Evolutionary conservation across 1,284 basidiomycete species (phyloP), one percentile per base, ranked within the genome.

Genomic region (Ustilago loliicola): DNA sequence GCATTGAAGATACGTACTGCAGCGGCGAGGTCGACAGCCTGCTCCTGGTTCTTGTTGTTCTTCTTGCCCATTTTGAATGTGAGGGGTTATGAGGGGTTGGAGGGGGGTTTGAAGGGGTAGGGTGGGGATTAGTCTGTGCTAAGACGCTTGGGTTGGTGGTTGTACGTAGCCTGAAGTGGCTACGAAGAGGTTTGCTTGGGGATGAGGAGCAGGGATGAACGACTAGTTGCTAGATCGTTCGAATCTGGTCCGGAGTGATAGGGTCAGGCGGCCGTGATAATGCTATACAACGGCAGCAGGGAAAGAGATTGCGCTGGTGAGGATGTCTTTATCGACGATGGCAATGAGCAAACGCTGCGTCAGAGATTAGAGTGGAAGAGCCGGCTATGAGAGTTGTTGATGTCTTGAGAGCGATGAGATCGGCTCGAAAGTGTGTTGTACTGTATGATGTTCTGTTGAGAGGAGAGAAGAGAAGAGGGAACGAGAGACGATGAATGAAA

Each of bases 21-120:
- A 52, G 56, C 38, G 67, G 59, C 63, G 60, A 79, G 42, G 64
- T 72, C 76, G 72, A 70, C 66, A 27, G 58, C 65, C 70, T 80
- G 72, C 64, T 77, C 71, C 61, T 77, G 68, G 65, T 76, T 67
- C 63, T 80, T 77, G 60, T 78, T 75, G 42, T 78, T 66, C 61
- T 80, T 79, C 72, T 80, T 80, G 62, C 79, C 79, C 79, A 80
- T 80, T 56, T 76, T 79, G 69, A 45, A 52, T 34, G 53, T 27
- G 32, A 38, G 38, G 27, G 27, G 25, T 68, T 59, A 71, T 68
- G 55, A 40, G 40, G 56, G 51, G 59, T 42, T 9, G 48, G 3
- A 30, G 51, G 56, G 62, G 13, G 34, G 7, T 47, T 42, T 38
- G 38, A 32, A 47, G 45, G 53, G 60, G 45, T 51, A 8, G 50